These are phyloP conservation scores for Fusarium succisae DNA, from an alignment of 2,329 filamentous ascomycete genomes.

Conservation along the genomic window DNA sequence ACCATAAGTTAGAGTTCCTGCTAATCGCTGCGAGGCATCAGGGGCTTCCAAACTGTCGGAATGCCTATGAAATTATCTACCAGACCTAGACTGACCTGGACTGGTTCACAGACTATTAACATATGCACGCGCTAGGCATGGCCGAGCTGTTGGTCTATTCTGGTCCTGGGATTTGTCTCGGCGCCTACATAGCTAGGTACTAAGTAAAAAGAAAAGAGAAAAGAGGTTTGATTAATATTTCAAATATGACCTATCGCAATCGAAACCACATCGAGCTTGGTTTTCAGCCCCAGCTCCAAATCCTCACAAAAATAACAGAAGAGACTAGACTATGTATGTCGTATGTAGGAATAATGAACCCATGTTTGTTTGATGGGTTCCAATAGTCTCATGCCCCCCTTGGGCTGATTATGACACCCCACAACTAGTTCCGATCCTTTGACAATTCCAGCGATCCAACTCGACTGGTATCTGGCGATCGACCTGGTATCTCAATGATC, in stretches of 20 bases:
- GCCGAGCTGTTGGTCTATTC: slow-evolving; percentile 14
- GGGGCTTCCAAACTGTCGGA: slow-evolving; percentile 19
- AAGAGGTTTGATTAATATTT: slow-evolving; percentile 26
- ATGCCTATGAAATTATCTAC: not conserved
- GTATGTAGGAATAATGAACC: not conserved
- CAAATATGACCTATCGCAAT: slow-evolving; percentile 28
- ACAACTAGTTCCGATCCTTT: not conserved
- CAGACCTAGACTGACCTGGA: not conserved
- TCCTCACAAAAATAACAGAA: not conserved
- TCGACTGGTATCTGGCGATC: not conserved
- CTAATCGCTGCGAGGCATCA: not conserved
- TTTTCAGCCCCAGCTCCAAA: slow-evolving; percentile 4
- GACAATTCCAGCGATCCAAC: not conserved
- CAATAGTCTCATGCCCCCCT: not conserved
- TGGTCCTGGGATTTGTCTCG: slow-evolving; percentile 15
- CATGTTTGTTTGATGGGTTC: not conserved
- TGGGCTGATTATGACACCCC: not conserved
- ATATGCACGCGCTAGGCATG: slow-evolving; percentile 17
- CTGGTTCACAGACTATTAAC: not conserved
- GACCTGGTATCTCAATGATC: not conserved
- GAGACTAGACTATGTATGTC: not conserved
- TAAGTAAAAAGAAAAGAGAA: slow-evolving; percentile 11
- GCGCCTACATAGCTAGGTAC: not conserved
- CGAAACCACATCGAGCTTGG: slow-evolving; percentile 10
- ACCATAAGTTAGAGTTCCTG: not conserved